Base-by-base conservation (phyloP, 768 basidiomycete genomes). In the Trametes punicea region DNA sequence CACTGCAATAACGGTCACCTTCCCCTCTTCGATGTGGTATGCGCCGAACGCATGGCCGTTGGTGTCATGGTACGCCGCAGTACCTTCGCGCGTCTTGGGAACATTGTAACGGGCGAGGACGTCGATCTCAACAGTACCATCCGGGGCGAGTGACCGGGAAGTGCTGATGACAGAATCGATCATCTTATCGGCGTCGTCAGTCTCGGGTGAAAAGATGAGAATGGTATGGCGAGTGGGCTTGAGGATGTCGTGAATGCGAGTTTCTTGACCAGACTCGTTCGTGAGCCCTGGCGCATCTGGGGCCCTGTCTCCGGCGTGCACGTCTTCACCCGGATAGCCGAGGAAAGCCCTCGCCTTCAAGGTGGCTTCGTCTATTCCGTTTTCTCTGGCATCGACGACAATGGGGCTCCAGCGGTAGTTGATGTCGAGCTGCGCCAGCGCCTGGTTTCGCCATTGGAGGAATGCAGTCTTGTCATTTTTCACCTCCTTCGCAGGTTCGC, bases 321-420 rank as follows among this genome's bases (percentile, higher is more conserved):
- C 30, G 67, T 49, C 21, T 27, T 55, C 55, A 1, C 63, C 57
- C 6, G 56, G 51, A 16, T 47, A 50, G 6, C 63, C 53, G 1
- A 16, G 49, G 46, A 69, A 68, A 15, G 57, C 58, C 21, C 50
- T 45, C 27, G 29, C 64, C 58, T 57, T 63, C 46, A 51, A 55
- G 44, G 38, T 62, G 20, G 31, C 55, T 25, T 74, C 54, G 20
- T 38, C 48, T 45, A 41, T 51, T 42, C 59, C 34, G 29, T 57
- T 33, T 70, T 56, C 30, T 31, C 61, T 33, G 10, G 61, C 74
- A 48, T 82, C 81, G 13, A 78, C 21, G 1, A 82, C 69, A 20
- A 81, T 71, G 0, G 75, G 59, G 62, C 81, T 82, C 67, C 75
- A 74, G 8, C 82, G 73, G 61, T 78, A 83, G 65, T 83, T 83